phyloP scores from a whole-genome alignment of 495 filamentous ascomycete species.

The Lasiosphaeria ovina region DNA sequence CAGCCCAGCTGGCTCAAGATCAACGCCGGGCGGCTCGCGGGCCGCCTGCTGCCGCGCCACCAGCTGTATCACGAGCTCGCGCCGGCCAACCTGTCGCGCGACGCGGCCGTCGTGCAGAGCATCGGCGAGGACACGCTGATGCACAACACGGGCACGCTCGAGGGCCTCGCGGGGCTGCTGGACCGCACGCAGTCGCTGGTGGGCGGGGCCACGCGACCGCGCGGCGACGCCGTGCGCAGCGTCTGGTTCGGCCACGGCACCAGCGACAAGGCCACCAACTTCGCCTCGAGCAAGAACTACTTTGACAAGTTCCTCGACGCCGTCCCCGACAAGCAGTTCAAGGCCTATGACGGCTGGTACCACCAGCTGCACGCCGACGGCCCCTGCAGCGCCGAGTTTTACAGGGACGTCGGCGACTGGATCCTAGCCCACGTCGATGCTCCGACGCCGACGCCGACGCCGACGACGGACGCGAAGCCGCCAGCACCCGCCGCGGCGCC shows the following conservation, averaged over 20 bases:
- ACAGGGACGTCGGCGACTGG: conserved; percentile 71
- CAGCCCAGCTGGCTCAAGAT: conserved; percentile 59
- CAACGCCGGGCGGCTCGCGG: conserved; percentile 60
- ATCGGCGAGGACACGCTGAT: conserved; percentile 62
- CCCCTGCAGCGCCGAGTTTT: conserved; percentile 59
- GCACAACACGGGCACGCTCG: conserved; percentile 77
- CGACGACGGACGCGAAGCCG: too few relatives aligned
- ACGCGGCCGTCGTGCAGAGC: conserved; percentile 55
- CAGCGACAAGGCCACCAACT: conserved; percentile 63
- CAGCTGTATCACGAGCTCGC: conserved; percentile 60
- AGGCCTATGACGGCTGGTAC: conserved; percentile 72
- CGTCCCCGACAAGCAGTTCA: conserved; percentile 65
- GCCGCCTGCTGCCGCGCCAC: conserved; percentile 57
- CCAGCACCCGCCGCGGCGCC: too few relatives aligned
- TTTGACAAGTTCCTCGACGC: conserved; percentile 47
- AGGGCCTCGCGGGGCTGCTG: conserved; percentile 71
- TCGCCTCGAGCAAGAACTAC: conserved; percentile 58
- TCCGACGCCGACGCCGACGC: too few relatives aligned
- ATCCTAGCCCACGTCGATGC: conserved; percentile 48
- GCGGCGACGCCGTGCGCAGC: conserved; percentile 35
- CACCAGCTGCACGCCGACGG: conserved; percentile 75
- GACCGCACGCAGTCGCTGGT: conserved; percentile 59
- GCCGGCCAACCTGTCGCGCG: conserved; percentile 57
- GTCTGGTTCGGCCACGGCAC: conserved; percentile 69
- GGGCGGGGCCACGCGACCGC: conserved; percentile 37